Conservation (phyloP, 768 basidiomycete genomes). For the Phylloporus rhodoxanthus region DNA sequence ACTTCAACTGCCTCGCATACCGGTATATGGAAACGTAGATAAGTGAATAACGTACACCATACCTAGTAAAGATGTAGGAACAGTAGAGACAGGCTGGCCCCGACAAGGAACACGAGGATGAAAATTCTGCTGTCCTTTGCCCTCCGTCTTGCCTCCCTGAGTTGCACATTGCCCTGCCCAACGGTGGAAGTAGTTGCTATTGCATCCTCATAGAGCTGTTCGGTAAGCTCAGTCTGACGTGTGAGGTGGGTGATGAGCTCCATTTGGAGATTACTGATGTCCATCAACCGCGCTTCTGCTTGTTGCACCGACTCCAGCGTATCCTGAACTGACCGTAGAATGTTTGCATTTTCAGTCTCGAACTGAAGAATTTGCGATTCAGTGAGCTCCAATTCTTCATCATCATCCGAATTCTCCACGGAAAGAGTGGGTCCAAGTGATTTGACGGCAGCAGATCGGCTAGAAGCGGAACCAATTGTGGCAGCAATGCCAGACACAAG, state of each 20-base stretch:
- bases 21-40: neutral
- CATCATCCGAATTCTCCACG: conserved; percentile 47
- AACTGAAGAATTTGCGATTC: conserved; percentile 88
- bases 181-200: conserved; percentile 80
- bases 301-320: conserved; percentile 85
- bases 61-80: conserved; percentile 87
- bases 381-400: conserved; percentile 77
- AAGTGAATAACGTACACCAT: conserved; percentile 5
- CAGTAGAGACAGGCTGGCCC: conserved; percentile 83
- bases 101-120: conserved; percentile 85
- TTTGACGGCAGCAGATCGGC: conserved; percentile 25
- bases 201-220: conserved; percentile 92
- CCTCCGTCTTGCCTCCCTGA: conserved; percentile 82
- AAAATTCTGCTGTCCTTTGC: conserved; percentile 85
- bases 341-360: conserved; percentile 84
- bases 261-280: conserved; percentile 90
- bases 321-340: conserved; percentile 78
- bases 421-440: conserved; percentile 30
- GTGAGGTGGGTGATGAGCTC: conserved; percentile 86
- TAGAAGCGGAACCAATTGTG: conserved; percentile 47
- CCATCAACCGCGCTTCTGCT: conserved; percentile 86
- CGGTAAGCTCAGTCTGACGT: conserved; percentile 86
- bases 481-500: conserved; percentile 52
- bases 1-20: neutral
- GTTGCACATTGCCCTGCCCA: conserved; percentile 84